Base-by-base conservation (phyloP, 345 rosid species). In the Arabis alpina region DNA sequence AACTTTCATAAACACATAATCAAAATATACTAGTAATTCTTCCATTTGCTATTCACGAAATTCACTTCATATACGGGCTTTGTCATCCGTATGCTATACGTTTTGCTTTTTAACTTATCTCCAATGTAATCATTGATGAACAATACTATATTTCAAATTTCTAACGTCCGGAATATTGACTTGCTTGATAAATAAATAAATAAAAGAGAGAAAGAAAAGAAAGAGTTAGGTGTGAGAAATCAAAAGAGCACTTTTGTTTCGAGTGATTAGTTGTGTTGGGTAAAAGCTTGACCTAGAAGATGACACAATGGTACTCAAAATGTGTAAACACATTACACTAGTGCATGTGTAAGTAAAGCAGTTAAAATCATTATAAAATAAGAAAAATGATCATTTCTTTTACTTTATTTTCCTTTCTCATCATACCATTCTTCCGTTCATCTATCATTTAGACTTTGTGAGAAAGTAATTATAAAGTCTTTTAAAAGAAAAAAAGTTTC, bases 241-340 rank as follows among this genome's bases (percentile, higher is more conserved):
- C 61, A 75, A 75, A 75, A 75, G 70, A 75, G 68, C 65, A 68
- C 59, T 68, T 75, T 75, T 75, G 74, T 61, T 75, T 68, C 47
- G 24, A 64, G 79, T 76, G 79, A 63, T 69, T 55, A 53, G 54
- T 55, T 76, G 75, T 76, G 79, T 69, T 76, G 75, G 71, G 61
- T 69, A 63, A 70, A 63, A 76, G 75, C 79, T 62, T 63, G 75
- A 70, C 79, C 71, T 68, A 75, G 58, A 76, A 55, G 70, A 69
- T 63, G 75, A 60, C 68, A 74, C 68, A 61, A 59, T 67, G 68
- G 39, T 62, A 54, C 65, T 55, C 54, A 56, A 75, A 69, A 47
- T 69, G 66, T 63, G 39, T 34, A 49, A 76, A 53, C 79, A 68
- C 54, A 62, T 75, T 28, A 61, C 69, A 61, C 58, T 56, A 69